Conservation (phyloP, 306 rosid species). For the Trichosanthes cucumerina region DNA sequence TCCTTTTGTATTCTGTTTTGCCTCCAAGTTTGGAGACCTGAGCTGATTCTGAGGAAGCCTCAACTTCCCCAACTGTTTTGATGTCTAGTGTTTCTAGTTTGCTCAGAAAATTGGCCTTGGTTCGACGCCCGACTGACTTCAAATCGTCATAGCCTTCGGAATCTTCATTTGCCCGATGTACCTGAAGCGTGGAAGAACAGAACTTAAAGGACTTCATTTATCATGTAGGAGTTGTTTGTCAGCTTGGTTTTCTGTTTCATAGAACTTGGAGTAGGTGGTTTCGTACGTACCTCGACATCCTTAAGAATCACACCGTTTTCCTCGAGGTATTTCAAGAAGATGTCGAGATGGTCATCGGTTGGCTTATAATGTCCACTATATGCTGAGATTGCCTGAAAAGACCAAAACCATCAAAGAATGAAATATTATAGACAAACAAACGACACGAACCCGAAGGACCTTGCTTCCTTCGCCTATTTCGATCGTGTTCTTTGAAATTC, state of each 20-base stretch:
- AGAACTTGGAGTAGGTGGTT: background rate
- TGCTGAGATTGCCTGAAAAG: slow-evolving; percentile 72
- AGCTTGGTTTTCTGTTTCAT: background rate
- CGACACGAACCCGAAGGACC: background rate
- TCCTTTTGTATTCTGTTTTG: slow-evolving; percentile 39
- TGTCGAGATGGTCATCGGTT: slow-evolving; percentile 54
- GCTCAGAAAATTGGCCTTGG: background rate
- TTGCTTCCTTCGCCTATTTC: background rate
- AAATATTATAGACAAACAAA: background rate
- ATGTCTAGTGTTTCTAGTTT: slow-evolving; percentile 11
- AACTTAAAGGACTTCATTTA: background rate
- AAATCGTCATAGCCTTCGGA: slow-evolving; percentile 34
- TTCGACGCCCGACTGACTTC: slow-evolving; percentile 16
- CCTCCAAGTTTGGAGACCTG: slow-evolving; percentile 18
- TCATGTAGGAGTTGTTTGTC: background rate
- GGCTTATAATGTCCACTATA: slow-evolving; percentile 98
- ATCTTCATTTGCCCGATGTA: slow-evolving; percentile 50
- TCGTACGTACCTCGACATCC: slow-evolving; percentile 55
- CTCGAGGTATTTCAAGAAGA: slow-evolving; percentile 52
- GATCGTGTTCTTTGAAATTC: background rate
- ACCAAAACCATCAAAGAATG: slow-evolving; percentile 8
- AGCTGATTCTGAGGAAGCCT: slow-evolving; percentile 22
- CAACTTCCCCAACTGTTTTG: slow-evolving; percentile 18
- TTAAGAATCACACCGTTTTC: slow-evolving; percentile 59
- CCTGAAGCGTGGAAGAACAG: slow-evolving; percentile 22